Evolutionary conservation across 2,329 filamentous ascomycete species (phyloP), one percentile per base, ranked within the genome.

Genomic region (Grosmannia clavigera): DNA sequence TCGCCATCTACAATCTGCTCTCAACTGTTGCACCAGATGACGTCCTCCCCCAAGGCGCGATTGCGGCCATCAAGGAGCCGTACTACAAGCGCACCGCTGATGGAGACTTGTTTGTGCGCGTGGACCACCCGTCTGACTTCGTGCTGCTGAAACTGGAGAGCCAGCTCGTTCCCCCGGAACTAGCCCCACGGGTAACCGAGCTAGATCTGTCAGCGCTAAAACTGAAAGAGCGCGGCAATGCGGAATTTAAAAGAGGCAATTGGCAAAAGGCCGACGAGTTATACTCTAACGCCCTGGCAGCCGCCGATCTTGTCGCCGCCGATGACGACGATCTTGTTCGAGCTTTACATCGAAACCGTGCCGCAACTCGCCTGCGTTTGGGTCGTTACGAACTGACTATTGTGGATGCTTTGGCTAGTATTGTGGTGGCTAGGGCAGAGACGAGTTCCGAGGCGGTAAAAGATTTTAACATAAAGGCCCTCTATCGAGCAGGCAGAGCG

Each of bases 1-100:
- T 94, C 86, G 1, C 88, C 87, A n/a, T 89, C 87, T 60, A 57
- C 58, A 59, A 63, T 43, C 3, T 62, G 40, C 40, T 52, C 6
- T 55, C 55, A 3, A 31, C 33, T 3, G 58, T 40, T 1, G 12
- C 1, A 10, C 25, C 61, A 5, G 35, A n/a, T 1, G 50, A 46
- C 2, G 9, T 57, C 2, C 29, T 60, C 7, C 54, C 55, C 9
- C n/a, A 4, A n/a, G 60, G 59, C 3, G 57, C 57, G 6, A 60
- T 72, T 1, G 63, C 72, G 0, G 69, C 71, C 3, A 58, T 74
- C 62, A 73, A 73, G 59, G 72, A 74, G 58, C 72, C 72, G 1
- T 73, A 70, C 43, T 72, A 72, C 64, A 68, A 68, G n/a, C 67
- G 65, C 58, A 69, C 70, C 43, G 68, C 68, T 22, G 58, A 66